These are phyloP conservation scores for Phellinidium pouzarii DNA, from an alignment of 1,284 basidiomycete species.

Conservation along the genomic window DNA sequence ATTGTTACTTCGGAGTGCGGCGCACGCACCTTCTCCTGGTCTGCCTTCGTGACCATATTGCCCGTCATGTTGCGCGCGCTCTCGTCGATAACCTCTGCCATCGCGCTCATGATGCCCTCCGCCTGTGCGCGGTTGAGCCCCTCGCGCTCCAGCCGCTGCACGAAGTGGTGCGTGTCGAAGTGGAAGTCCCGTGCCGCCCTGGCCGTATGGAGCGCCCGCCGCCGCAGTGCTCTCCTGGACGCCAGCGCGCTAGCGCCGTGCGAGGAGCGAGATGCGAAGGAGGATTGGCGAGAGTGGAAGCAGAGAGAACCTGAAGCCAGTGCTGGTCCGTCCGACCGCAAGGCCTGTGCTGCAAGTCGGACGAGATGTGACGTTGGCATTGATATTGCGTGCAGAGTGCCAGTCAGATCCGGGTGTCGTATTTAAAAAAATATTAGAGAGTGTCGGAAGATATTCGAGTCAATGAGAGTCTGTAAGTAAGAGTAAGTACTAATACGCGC, in stretches of 20 bases:
- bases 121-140: conserved; percentile 85
- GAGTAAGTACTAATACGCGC: background rate
- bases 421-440: background rate
- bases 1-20: background rate
- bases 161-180: conserved; percentile 93
- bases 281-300: background rate
- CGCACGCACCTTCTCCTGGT: conserved; percentile 81
- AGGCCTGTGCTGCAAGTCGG: background rate
- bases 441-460: background rate
- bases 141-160: conserved; percentile 81
- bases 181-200: conserved; percentile 46
- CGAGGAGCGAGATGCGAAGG: background rate
- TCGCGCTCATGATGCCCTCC: conserved; percentile 90
- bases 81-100: conserved; percentile 94
- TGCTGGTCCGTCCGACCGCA: background rate
- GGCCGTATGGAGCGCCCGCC: conserved; percentile 7
- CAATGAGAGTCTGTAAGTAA: background rate
- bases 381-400: background rate
- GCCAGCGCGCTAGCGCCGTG: background rate
- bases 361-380: background rate
- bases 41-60: conserved; percentile 89
- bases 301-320: too few species aligned
- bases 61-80: conserved; percentile 89
- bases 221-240: background rate
- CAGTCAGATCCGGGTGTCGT: background rate